Conservation (phyloP, 352 stramenopile genomes). For the Globisporangium radiosum region DNA sequence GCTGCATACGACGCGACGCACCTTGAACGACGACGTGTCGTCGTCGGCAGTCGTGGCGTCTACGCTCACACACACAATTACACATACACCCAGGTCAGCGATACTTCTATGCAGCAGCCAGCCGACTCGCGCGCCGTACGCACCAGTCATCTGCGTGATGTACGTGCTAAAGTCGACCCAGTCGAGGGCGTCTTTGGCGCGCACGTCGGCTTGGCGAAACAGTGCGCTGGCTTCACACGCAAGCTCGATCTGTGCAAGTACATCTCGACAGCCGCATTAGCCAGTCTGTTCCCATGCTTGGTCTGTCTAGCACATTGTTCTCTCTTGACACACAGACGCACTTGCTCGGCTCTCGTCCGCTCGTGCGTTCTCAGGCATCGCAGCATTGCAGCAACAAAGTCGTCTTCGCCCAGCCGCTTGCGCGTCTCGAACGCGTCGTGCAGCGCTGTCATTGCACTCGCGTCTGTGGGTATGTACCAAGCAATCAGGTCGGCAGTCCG, state of each 20-base stretch:
- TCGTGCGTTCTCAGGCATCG: constrained; percentile 15
- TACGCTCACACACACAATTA: background rate
- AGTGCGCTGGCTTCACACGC: constrained; percentile 27
- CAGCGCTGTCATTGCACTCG: constrained; percentile 27
- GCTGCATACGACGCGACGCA: background rate
- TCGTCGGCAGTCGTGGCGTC: constrained; percentile 2
- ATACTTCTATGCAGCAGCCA: background rate
- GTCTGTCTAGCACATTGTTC: no score
- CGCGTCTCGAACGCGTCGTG: constrained; percentile 28
- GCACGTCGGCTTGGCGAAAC: constrained; percentile 36
- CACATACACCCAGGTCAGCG: background rate
- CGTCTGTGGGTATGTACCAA: constrained; percentile 18
- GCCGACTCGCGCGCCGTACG: no score
- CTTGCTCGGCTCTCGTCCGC: constrained; percentile 17
- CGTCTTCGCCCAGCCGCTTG: constrained; percentile 27
- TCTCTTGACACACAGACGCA: constrained; percentile 5
- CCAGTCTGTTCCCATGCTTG: background rate
- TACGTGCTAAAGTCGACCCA: constrained; percentile 45
- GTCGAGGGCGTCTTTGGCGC: constrained; percentile 18
- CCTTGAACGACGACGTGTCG: constrained; percentile 9
- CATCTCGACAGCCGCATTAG: background rate
- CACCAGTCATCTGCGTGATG: constrained; percentile 35
- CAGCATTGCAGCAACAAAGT: constrained; percentile 39
- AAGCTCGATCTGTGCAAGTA: constrained; percentile 20
- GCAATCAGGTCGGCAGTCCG: background rate